Evolutionary conservation across 2,329 filamentous ascomycete species (phyloP).

Genomic region (Exserohilum turcica): DNA sequence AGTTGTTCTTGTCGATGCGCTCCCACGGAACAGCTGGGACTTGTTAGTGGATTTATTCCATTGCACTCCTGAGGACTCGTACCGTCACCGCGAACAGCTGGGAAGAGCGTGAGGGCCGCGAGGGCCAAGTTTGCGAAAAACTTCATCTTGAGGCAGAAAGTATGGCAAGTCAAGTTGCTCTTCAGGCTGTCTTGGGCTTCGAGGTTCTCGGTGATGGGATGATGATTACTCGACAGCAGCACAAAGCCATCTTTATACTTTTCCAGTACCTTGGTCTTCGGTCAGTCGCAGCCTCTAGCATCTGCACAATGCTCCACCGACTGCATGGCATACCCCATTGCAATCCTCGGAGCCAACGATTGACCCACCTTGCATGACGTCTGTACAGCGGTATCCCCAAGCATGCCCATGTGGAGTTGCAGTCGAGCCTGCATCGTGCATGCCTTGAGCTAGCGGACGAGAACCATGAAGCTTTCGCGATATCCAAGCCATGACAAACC

Average conservation of each 20-base stretch:
- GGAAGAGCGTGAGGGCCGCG: conserved; percentile 35
- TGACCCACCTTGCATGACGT: neutral
- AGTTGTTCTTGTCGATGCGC: conserved; percentile 51
- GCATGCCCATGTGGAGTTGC: conserved; percentile 9
- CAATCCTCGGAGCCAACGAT: neutral
- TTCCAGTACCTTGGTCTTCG: neutral
- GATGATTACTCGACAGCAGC: conserved; percentile 15
- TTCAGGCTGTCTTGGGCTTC: conserved; percentile 8
- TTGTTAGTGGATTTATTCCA: conserved; percentile 20
- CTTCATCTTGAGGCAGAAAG: conserved; percentile 36
- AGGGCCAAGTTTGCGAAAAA: conserved; percentile 36
- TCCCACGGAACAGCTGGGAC: conserved; percentile 46
- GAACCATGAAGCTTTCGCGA: neutral
- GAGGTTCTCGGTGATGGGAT: conserved; percentile 22
- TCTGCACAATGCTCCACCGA: neutral
- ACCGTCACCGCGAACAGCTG: conserved; percentile 41
- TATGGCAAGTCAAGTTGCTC: neutral
- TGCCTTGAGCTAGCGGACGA: neutral
- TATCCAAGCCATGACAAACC: conserved; percentile 24
- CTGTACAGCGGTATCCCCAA: conserved; percentile 1
- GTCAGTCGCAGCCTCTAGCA: neutral
- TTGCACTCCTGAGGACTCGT: conserved; percentile 3
- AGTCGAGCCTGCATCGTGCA: conserved; percentile 6
- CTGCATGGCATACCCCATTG: neutral
- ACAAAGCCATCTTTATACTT: conserved; percentile 33